phyloP scores from a whole-genome alignment of 2,329 filamentous ascomycete genomes.

The Colletotrichum spaethianum region DNA sequence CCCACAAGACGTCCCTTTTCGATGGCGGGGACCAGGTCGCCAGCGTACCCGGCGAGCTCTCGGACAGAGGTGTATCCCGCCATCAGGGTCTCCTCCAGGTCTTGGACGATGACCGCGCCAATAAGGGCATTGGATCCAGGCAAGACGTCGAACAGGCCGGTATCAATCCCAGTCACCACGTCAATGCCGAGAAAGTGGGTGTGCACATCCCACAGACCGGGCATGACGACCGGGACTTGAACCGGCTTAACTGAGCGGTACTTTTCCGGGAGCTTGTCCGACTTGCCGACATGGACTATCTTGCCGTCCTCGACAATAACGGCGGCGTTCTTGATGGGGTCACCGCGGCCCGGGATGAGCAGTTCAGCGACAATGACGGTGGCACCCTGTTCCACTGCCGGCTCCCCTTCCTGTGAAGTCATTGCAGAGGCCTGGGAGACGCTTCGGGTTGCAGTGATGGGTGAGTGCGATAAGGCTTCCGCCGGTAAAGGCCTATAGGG shows the following conservation, averaged over 20 bases:
- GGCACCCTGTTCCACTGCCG: not conserved
- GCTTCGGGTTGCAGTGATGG: not conserved
- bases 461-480: not conserved
- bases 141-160: conserved; percentile 37
- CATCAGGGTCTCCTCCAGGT: conserved; percentile 58
- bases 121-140: conserved; percentile 48
- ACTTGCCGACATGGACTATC: conserved; percentile 57
- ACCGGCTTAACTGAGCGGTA: conserved; percentile 49
- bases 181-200: conserved; percentile 60
- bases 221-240: conserved; percentile 61
- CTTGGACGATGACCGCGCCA: conserved; percentile 57
- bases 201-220: conserved; percentile 68
- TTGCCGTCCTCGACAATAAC: conserved; percentile 55
- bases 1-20: conserved; percentile 60
- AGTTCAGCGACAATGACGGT: conserved; percentile 50
- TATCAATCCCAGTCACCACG: conserved; percentile 41
- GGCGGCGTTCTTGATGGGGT: conserved; percentile 56
- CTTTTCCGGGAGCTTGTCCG: conserved; percentile 48
- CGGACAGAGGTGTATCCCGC: conserved; percentile 66
- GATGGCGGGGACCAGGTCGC: conserved; percentile 59
- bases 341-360: conserved; percentile 63
- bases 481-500: not conserved
- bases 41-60: conserved; percentile 63
- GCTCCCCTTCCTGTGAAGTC: not conserved
- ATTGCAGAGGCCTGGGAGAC: not conserved